These are phyloP conservation scores for Tetradesmus obliquus DNA, from an alignment of 139 green algal genomes.

Conservation along the genomic window DNA sequence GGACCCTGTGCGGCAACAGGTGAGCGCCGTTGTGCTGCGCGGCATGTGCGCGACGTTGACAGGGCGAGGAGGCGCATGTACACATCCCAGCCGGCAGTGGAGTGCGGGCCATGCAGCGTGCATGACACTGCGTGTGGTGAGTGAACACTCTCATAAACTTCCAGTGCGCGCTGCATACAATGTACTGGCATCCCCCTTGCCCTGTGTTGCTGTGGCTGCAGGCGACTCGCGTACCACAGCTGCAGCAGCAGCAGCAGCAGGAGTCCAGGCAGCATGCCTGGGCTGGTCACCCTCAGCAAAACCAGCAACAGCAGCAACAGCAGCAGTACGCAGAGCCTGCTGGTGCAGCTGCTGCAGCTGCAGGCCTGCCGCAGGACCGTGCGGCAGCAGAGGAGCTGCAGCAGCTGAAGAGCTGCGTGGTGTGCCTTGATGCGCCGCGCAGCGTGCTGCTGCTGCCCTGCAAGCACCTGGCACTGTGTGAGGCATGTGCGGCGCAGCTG, in stretches of 20 bases:
- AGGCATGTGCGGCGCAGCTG: constrained; percentile 4
- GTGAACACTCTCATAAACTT: too few relatives aligned
- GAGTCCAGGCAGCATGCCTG: background rate
- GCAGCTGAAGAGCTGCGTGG: constrained; percentile 30
- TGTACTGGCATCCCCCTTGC: background rate
- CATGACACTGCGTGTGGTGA: too few relatives aligned
- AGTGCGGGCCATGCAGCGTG: too few relatives aligned
- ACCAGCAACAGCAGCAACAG: background rate
- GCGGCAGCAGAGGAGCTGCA: constrained; percentile 1
- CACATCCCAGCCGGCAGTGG: too few relatives aligned
- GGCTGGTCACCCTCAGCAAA: background rate
- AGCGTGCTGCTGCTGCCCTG: constrained; percentile 49
- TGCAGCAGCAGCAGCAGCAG: background rate
- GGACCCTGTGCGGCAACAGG: background rate
- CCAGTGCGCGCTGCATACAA: too few relatives aligned
- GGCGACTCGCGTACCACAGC: background rate
- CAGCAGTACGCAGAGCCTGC: background rate
- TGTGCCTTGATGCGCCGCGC: constrained; percentile 40
- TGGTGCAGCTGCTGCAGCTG: background rate
- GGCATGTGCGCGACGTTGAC: too few relatives aligned
- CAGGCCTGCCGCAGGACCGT: background rate
- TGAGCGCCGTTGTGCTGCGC: background rate
- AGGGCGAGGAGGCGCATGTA: too few relatives aligned
- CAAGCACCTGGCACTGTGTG: constrained; percentile 50
- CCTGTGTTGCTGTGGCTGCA: background rate